These are phyloP conservation scores for Colletotrichum endophyticum DNA, from an alignment of 2,329 filamentous ascomycete species.

Conservation along the genomic window DNA sequence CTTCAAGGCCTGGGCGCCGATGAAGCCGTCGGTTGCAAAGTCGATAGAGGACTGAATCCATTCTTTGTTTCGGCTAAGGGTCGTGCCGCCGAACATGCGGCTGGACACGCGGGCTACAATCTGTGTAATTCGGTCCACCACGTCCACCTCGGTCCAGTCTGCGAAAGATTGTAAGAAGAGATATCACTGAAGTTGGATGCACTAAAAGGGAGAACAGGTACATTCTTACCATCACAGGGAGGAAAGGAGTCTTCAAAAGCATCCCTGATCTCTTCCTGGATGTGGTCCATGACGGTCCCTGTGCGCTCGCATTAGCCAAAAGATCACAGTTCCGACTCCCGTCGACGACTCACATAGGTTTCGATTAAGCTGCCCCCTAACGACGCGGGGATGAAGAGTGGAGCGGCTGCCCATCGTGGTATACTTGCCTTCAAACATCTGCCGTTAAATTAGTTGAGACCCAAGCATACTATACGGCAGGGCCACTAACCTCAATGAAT, in stretches of 20 bases:
- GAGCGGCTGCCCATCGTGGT: slow-evolving; percentile 32
- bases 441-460: background rate
- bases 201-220: no score
- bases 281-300: background rate
- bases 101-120: slow-evolving; percentile 31
- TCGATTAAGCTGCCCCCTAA: slow-evolving; percentile 28
- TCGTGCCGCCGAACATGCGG: slow-evolving; percentile 30
- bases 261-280: background rate
- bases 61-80: slow-evolving; percentile 28
- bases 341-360: background rate
- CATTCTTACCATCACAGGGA: background rate
- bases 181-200: no score
- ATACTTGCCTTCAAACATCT: slow-evolving; percentile 35
- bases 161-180: background rate
- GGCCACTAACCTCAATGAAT: slow-evolving; percentile 21
- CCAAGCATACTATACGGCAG: background rate
- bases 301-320: background rate
- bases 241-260: background rate
- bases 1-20: slow-evolving; percentile 26
- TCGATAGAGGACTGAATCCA: slow-evolving; percentile 32
- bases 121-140: slow-evolving; percentile 25
- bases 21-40: slow-evolving; percentile 33
- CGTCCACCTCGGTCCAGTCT: slow-evolving; percentile 28
- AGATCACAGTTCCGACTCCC: background rate
- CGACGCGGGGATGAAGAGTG: slow-evolving; percentile 29